Evolutionary conservation across 2,329 filamentous ascomycete genomes (phyloP).

Genomic region (Exophiala mesophila): DNA sequence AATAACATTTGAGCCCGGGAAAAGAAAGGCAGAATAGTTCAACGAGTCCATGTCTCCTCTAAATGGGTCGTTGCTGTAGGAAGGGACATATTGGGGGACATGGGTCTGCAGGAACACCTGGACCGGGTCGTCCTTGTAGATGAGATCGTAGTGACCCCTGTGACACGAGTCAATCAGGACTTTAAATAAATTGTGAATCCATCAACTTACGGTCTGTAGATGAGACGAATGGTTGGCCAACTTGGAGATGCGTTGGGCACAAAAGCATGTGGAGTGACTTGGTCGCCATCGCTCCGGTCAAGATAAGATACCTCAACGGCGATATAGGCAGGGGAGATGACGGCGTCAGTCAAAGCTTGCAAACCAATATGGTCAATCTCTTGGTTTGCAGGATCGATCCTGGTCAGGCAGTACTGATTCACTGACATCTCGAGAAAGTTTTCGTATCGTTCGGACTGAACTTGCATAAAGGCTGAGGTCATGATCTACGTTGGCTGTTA

Average conservation of each 20-base stretch:
- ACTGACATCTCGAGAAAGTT: slow-evolving; percentile 65
- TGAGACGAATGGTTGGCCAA: slow-evolving; percentile 59
- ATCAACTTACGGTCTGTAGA: slow-evolving; percentile 61
- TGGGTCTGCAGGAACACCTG: slow-evolving; percentile 22
- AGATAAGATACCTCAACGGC: slow-evolving; percentile 86
- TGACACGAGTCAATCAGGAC: too few relatives aligned
- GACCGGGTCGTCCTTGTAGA: slow-evolving; percentile 59
- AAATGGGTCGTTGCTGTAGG: slow-evolving; percentile 8
- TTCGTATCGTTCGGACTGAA: slow-evolving; percentile 63
- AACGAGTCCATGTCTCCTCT: slow-evolving; percentile 6
- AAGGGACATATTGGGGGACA: slow-evolving; percentile 13
- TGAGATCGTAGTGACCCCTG: slow-evolving; percentile 85
- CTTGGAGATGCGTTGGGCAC: slow-evolving; percentile 37
- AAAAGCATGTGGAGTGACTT: slow-evolving; percentile 56
- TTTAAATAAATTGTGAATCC: too few relatives aligned
- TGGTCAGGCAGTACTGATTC: slow-evolving; percentile 62
- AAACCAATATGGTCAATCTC: slow-evolving; percentile 93
- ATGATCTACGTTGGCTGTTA: slow-evolving; percentile 58
- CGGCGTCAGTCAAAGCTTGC: slow-evolving; percentile 67
- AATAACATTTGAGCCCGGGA: slow-evolving; percentile 8
- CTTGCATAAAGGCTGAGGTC: slow-evolving; percentile 78
- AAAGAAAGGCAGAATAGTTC: slow-evolving; percentile 6
- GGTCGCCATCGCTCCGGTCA: slow-evolving; percentile 72
- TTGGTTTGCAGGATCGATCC: slow-evolving; percentile 67
- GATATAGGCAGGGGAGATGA: slow-evolving; percentile 74